These are phyloP conservation scores for Botrytis cinerea DNA, from an alignment of 2,329 filamentous ascomycete species.

Conservation along the genomic window DNA sequence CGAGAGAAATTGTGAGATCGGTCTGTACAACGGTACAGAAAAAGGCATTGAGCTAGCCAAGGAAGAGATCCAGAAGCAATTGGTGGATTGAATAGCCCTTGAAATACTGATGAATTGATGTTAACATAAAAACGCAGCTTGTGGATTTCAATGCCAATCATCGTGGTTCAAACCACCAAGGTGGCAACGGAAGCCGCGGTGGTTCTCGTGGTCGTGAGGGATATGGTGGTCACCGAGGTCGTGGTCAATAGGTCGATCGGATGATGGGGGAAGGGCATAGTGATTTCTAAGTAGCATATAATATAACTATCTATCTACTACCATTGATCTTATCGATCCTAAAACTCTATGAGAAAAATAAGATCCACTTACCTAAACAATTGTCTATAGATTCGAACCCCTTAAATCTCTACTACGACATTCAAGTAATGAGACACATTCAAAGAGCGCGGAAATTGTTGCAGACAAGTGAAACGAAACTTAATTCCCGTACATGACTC, in stretches of 20 bases:
- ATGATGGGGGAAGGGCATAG: background rate
- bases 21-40: background rate
- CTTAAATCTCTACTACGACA: background rate
- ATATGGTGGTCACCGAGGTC: background rate
- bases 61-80: background rate
- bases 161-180: background rate
- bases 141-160: background rate
- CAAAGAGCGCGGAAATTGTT: background rate
- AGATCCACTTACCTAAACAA: background rate
- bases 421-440: background rate
- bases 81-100: background rate
- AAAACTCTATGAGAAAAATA: fast-evolving
- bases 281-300: too few species aligned
- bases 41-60: background rate
- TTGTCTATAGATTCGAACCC: too few species aligned
- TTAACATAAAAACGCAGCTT: background rate
- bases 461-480: background rate
- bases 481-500: background rate
- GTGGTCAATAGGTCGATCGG: background rate
- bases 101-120: too few species aligned
- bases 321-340: background rate
- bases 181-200: background rate
- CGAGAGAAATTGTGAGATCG: background rate
- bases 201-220: background rate
- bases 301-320: too few species aligned